Base-by-base conservation (phyloP, 192 early-diverging fungal genomes). In the Lobulomyces angularis region DNA sequence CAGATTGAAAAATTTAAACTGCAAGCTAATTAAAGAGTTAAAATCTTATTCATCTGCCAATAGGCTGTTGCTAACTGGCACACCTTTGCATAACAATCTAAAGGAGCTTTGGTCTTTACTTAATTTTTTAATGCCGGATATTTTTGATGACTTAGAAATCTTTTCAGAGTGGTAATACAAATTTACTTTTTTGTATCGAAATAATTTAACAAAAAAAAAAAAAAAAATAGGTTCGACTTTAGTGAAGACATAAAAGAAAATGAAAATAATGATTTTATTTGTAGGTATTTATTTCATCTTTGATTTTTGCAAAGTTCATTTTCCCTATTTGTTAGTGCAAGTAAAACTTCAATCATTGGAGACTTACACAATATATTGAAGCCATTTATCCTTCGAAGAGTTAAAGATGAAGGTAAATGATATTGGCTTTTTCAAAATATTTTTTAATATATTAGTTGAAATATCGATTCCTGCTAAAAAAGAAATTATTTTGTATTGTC, bases 1-100 rank as follows among this genome's bases (percentile, higher is more conserved):
- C 56, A 78, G 90, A 30, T 70, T 98, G 65, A 98, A 98, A 53
- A 98, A 98, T 64, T 62, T 88, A 59, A 81, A 93, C 46, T 91
- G 89, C 62, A 81, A 80, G 49, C 61, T 94, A 32, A 74, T 94
- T 28, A 65, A 70, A 5, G 90, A 94, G 34, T 65, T 97, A 22
- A 94, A 91, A 45, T 56, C 60, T 0, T 87, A 86, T 62, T 67
- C 79, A 29, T 76, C 76, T 37, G 79, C 82, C n/a, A 93, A 91
- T 54, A 65, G 90, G 5, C 58, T 94, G 29, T 58, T 98, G 4
- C 62, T 97, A 29, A 90, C 87, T 2, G 92, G 92, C 32, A 96
- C 92, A 30, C 94, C 94, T 9, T 43, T 43, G 16, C 61, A 84
- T 65, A 97, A 97, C 61, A 89, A 90, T 51, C 53, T 97, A 28